Evolutionary conservation across 345 rosid species (phyloP).

Genomic region (Chamaenerion angustifolium): DNA sequence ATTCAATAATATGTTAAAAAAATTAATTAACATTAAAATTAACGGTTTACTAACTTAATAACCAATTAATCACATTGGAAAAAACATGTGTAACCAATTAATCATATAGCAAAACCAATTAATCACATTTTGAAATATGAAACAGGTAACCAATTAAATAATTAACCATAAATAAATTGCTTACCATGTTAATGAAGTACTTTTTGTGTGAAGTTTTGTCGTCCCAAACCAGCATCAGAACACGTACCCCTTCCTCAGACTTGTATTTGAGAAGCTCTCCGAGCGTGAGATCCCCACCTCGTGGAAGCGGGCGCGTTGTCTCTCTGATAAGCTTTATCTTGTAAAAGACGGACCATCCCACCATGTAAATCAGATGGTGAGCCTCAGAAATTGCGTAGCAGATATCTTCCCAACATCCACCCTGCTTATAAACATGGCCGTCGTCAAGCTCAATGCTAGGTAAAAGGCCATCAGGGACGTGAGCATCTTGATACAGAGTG

Average conservation of each 20-base stretch:
- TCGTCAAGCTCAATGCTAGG: slow-evolving; percentile 37
- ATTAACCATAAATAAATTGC: no score
- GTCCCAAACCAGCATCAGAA: slow-evolving; percentile 79
- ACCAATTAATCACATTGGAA: no score
- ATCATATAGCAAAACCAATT: no score
- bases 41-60: no score
- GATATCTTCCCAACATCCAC: slow-evolving; percentile 87
- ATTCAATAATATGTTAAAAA: no score
- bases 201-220: slow-evolving; percentile 81
- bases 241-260: slow-evolving; percentile 87
- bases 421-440: slow-evolving; percentile 30
- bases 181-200: slow-evolving; percentile 42
- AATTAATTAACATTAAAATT: no score
- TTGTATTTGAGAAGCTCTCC: slow-evolving; percentile 91
- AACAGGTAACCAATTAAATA: no score
- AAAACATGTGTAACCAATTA: no score
- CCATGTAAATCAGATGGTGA: slow-evolving; percentile 81
- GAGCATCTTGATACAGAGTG: slow-evolving; percentile 87
- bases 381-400: slow-evolving; percentile 81
- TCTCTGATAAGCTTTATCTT: slow-evolving; percentile 79
- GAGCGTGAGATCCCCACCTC: slow-evolving; percentile 62
- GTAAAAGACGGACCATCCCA: slow-evolving; percentile 81
- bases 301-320: slow-evolving; percentile 44
- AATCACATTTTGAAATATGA: no score
- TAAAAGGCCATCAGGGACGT: slow-evolving; percentile 29